A percentile compares a stretch with the other conserved stretches of the same genome.
phyloP scores from a whole-genome alignment of 2,329 filamentous ascomycete species.

The Salinomyces thailandicus region DNA sequence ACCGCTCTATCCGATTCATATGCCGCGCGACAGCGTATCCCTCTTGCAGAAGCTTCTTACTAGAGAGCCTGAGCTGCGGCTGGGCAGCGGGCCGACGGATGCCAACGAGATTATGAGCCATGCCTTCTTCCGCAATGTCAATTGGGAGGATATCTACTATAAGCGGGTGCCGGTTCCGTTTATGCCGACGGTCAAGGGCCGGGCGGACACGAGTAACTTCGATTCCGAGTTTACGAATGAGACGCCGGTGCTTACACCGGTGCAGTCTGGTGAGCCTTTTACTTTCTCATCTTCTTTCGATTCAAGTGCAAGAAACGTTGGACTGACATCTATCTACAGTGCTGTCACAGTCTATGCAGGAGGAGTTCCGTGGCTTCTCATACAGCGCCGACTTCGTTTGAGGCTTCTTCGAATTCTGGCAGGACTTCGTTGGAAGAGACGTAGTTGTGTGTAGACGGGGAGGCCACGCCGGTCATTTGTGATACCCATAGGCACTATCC shows the following conservation, averaged over 20 bases:
- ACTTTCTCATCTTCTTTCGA: constrained; percentile 2
- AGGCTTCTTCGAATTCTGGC: constrained; percentile 13
- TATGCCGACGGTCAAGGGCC: constrained; percentile 75
- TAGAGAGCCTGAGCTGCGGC: constrained; percentile 81
- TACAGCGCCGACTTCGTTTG: constrained; percentile 87
- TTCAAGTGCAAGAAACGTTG: background rate
- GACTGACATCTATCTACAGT: constrained; percentile 45
- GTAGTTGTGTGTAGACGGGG: background rate
- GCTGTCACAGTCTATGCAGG: constrained; percentile 95
- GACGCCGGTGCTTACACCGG: constrained; percentile 90
- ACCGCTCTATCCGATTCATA: constrained; percentile 94
- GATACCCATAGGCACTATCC: constrained; percentile 12
- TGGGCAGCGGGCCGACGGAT: constrained; percentile 91
- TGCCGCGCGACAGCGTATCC: constrained; percentile 94
- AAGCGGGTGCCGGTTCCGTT: constrained; percentile 87
- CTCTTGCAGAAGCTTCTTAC: constrained; percentile 96
- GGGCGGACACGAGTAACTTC: constrained; percentile 99
- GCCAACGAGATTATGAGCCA: constrained; percentile 98
- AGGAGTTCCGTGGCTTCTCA: constrained; percentile 97
- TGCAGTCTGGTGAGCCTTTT: constrained; percentile 80
- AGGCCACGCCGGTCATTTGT: constrained; percentile 11
- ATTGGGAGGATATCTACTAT: constrained; percentile 98
- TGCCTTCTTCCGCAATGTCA: constrained; percentile 94
- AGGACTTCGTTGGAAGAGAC: background rate
- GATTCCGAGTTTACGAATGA: constrained; percentile 98